Evolutionary conservation across 805 yeast species (phyloP), one percentile per base, ranked within the genome.

Genomic region (Lipomyces chichibuensis): DNA sequence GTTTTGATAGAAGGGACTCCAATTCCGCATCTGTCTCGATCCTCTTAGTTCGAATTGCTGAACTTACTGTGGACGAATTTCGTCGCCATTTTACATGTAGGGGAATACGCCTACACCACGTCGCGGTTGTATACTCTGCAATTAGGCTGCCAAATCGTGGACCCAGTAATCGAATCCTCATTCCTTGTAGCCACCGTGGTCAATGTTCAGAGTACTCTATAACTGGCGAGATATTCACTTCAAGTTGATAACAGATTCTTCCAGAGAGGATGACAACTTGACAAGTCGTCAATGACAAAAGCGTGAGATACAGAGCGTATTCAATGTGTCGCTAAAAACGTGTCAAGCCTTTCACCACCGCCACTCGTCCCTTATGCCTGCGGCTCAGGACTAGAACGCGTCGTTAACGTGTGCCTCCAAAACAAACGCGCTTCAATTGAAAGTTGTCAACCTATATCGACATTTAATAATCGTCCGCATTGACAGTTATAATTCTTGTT

Each of bases 11-110:
- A 14, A 63, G 25, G 13, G 33, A 49, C 9, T 66, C 67, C 13
- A 69, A 37, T 20, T 69, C 65, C 37, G 20, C 63, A 6, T 37
- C 63, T 8, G 59, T 49, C 29, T n/a, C 25, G 57, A 66, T 57
- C 37, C 53, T 59, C 29, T 20, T 27, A 14, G 62, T 49, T 37
- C 17, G 39, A 27, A 55, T 55, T 51, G 52, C 17, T 46, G 27
- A 17, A 14, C 51, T 55, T 37, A 33, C 7, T 46, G 37, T 20
- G 1, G 52, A 13, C 29, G 60, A 17, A 37, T 11, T 20, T 37
- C 29, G 55, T 6, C 49, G 49, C n/a, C 13, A 17, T 17, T n/a
- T 23, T 17, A 6, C 23, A n/a, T 6, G 11, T 13, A 7, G 49
- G 23, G 23, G 49, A 17, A 7, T 43, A 37, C 39, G 39, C 9